Conservation (phyloP, 306 rosid genomes). For the Dryas drummondii region DNA sequence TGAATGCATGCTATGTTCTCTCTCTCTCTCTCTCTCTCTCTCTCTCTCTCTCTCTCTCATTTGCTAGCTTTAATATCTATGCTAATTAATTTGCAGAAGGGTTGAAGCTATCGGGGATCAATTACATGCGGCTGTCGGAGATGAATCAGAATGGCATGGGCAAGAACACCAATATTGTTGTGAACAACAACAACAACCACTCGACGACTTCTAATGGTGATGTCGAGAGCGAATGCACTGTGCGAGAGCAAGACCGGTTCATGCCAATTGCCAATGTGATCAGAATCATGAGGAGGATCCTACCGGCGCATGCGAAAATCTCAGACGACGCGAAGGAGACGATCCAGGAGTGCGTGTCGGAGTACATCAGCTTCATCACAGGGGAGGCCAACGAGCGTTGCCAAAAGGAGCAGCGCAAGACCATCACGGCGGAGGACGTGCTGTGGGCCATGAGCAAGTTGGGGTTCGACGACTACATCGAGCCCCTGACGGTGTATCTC, state of each 20-base stretch:
- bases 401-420: constrained; percentile 83
- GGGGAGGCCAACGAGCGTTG: constrained; percentile 91
- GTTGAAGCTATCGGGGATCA: constrained; percentile 39
- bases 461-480: constrained; percentile 86
- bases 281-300: constrained; percentile 84
- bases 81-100: constrained; percentile 24
- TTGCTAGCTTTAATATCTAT: too few species aligned
- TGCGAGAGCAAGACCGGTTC: constrained; percentile 84
- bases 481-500: constrained; percentile 63
- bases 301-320: constrained; percentile 75
- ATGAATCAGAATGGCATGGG: constrained; percentile 9
- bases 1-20: too few species aligned
- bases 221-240: constrained; percentile 55
- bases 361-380: constrained; percentile 83
- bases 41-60: too few species aligned
- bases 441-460: constrained; percentile 90
- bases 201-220: constrained; percentile 14
- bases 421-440: constrained; percentile 82
- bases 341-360: constrained; percentile 82
- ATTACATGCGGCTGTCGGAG: constrained; percentile 26
- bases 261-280: constrained; percentile 94
- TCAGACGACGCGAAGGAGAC: constrained; percentile 83
- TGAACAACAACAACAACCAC: constrained; percentile 3
- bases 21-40: too few species aligned
- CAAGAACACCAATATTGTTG: background rate